Conservation (phyloP, 2,329 filamentous ascomycete species). For the Paracoccidioides brasiliensis region DNA sequence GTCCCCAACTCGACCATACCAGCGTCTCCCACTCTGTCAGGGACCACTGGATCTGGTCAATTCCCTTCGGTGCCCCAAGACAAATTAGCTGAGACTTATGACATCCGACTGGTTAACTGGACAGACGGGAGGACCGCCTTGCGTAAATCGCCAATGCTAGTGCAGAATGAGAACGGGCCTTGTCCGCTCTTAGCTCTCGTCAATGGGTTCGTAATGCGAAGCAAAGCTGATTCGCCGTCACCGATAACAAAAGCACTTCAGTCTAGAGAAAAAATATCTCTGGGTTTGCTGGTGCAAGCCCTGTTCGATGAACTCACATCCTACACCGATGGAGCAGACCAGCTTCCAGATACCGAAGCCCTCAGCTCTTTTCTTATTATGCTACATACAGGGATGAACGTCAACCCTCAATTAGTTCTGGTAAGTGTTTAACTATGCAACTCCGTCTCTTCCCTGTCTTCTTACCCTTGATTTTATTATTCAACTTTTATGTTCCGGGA, state of each 20-base stretch:
- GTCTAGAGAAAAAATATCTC: conserved; percentile 73
- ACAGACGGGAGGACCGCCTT: conserved; percentile 52
- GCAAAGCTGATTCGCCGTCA: conserved; percentile 52
- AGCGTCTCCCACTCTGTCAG: background rate
- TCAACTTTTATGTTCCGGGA: background rate
- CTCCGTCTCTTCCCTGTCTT: background rate
- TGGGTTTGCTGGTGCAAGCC: conserved; percentile 73
- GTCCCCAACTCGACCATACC: background rate
- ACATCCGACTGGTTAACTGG: conserved; percentile 87
- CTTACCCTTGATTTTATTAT: background rate
- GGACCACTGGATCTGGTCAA: background rate
- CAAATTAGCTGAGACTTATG: conserved; percentile 56
- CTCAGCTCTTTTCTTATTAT: conserved; percentile 78
- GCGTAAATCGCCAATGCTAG: conserved; percentile 69
- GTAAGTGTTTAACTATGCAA: conserved; percentile 15
- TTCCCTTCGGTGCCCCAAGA: background rate
- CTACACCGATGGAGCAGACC: conserved; percentile 50
- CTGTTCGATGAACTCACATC: conserved; percentile 91
- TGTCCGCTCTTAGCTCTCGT: conserved; percentile 87
- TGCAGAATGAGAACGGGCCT: conserved; percentile 89
- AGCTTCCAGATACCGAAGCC: conserved; percentile 74
- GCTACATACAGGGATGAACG: conserved; percentile 93
- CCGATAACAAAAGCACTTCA: conserved; percentile 65
- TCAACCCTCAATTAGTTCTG: conserved; percentile 78
- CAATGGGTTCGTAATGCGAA: conserved; percentile 79